These are phyloP conservation scores for Beauveria brongniartii DNA, from an alignment of 2,329 filamentous ascomycete genomes.

Conservation along the genomic window DNA sequence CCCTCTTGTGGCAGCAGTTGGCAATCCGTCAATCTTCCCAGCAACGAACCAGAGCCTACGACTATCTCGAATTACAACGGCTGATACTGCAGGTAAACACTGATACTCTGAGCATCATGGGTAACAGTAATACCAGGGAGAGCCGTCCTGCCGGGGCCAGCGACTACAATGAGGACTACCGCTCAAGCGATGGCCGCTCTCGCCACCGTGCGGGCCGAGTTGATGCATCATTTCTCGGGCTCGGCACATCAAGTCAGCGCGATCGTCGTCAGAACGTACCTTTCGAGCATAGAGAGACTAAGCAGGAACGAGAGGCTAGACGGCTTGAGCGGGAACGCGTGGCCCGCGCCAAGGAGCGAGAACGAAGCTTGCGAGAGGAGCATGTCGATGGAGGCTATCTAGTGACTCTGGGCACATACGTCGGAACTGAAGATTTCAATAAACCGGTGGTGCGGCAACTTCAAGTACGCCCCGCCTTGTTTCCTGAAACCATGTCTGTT, in stretches of 20 bases:
- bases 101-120: slow-evolving; percentile 20
- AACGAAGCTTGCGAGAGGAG: slow-evolving; percentile 84
- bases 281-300: slow-evolving; percentile 71
- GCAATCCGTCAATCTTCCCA: not conserved
- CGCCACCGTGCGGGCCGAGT: slow-evolving; percentile 28
- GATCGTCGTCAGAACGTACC: slow-evolving; percentile 34
- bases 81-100: not conserved
- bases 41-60: not conserved
- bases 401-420: slow-evolving; percentile 91
- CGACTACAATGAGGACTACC: slow-evolving; percentile 11
- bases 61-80: not conserved
- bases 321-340: slow-evolving; percentile 74
- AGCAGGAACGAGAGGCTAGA: slow-evolving; percentile 81
- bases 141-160: slow-evolving; percentile 22
- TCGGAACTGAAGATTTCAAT: slow-evolving; percentile 85
- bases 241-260: slow-evolving; percentile 30
- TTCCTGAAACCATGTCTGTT: not conserved
- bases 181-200: not conserved
- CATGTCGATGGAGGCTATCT: slow-evolving; percentile 90
- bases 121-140: slow-evolving; percentile 33
- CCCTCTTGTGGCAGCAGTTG: not conserved
- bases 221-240: slow-evolving; percentile 39
- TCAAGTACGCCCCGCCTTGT: slow-evolving; percentile 53
- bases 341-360: slow-evolving; percentile 71
- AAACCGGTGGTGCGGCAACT: slow-evolving; percentile 82